Base-by-base conservation (phyloP, 2,329 filamentous ascomycete genomes). In the Diaporthe nobilis region DNA sequence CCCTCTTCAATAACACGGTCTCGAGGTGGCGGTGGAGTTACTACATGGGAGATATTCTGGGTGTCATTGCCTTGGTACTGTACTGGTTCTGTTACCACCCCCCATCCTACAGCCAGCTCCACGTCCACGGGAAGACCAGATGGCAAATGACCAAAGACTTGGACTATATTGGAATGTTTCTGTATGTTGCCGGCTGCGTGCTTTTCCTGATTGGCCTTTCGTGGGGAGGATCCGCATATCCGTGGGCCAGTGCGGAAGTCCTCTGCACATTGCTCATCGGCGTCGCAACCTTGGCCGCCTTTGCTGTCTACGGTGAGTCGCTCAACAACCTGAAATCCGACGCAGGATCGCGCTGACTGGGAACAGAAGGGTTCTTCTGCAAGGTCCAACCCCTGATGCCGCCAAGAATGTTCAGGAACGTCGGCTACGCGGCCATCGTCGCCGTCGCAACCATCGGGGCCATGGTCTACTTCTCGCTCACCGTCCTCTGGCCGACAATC, bases 81-180 rank as follows among this genome's bases (percentile, higher is more conserved):
- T 88, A 85, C 74, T 81, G 81, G 47, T 82, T 87, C 77, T 85
- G 87, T 73, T 89, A 89, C 80, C 85, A 85, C 77, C 88, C 87
- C 34, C 87, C 88, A 0, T 84, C 83, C 10, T 88, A 85, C 79
- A 79, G 83, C 28, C 85, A 85, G 80, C 83, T 87, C 25, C 85
- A 87, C 75, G 79, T 84, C 34, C 55, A 80, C 71, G 80, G 82
- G 51, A 85, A 84, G 79, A 82, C 82, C 2, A 82, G 81, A 61
- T 78, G 81, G 78, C 80, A 86, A 77, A 82, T 85, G 78, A 77
- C 86, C 58, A 85, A 82, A 78, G 82, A 85, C 74, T 82, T 90
- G 17, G 89, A 89, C 79, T 86, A 82, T 76, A 73, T 86, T 53
- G 87, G 87, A 42, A 85, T 88, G 71, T 78, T 53, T 10, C n/a